Evolutionary conservation across 495 filamentous ascomycete genomes (phyloP), one percentile per base, ranked within the genome.

Genomic region (Aspergillus funiculosus): DNA sequence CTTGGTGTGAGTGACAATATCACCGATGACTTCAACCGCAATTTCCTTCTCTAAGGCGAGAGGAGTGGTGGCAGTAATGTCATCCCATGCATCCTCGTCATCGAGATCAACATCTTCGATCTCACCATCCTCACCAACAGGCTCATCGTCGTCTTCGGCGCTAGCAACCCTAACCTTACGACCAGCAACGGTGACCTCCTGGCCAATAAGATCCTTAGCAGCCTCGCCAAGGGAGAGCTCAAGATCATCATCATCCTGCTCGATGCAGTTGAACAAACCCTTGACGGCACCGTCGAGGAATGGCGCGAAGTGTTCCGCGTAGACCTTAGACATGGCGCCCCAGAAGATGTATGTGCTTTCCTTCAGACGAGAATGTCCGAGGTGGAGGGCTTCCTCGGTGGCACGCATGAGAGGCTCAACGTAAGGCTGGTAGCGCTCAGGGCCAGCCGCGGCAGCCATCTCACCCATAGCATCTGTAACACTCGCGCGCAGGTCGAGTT

Each of bases 301-400:
- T 10, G 85, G 82, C 34, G 80, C 75, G 60, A 98, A 95, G 26
- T 94, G 81, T 60, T 89, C 89, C 53, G 82, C 79, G 61, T 98
- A 98, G 6, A 98, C 88, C 67, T 91, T 94, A 38, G 92, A 83
- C 64, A 98, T 82, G 18, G 82, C 86, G 54, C 87, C 87, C 89
- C 92, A 98, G 50, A 98, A 78, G 52, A 97, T 89, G 68, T 94
- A 98, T 60, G 87, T 94, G 42, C 89, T 96, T 68, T 98, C 94
- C 60, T 86, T 81, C 37, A 98, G 77, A 39, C 90, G 78, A 7
- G 89, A 84, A 68, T 95, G 89, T 43, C 84, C 90, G 1, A 98
- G 81, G 58, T 92, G 80, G 2, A 97, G 73, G 26, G 83, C 92
- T 63, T 96, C 91, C 66, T 96, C 88, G 46, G 87, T 91, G 14